Conservation (phyloP, 352 stramenopile species). For the Plasmopara muralis region DNA sequence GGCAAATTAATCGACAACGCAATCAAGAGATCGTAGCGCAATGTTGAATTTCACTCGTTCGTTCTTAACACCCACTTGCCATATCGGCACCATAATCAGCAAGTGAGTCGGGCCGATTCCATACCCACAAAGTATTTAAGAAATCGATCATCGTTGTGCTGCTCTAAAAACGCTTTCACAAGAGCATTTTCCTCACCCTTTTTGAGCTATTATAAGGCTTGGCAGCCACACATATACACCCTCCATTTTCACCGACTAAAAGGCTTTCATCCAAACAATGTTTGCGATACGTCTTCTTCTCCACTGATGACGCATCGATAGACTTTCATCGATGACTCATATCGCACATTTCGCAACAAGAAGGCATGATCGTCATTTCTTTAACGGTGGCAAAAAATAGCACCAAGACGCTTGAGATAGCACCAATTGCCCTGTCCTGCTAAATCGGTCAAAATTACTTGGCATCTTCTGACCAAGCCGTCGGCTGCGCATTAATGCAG, state of each 20-base stretch:
- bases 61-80: background rate
- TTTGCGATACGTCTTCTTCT: background rate
- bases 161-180: background rate
- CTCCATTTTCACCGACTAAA: background rate
- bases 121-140: background rate
- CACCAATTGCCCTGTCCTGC: too few relatives aligned
- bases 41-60: background rate
- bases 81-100: background rate
- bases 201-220: background rate
- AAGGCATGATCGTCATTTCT: too few relatives aligned
- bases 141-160: background rate
- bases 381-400: too few relatives aligned
- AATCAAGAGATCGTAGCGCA: background rate
- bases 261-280: background rate
- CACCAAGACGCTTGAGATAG: too few relatives aligned
- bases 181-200: background rate
- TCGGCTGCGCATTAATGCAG: too few relatives aligned
- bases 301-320: background rate
- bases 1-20: background rate
- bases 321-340: background rate
- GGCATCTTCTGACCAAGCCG: too few relatives aligned
- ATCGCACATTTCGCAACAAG: background rate
- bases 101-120: background rate
- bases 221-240: background rate
- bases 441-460: too few relatives aligned